Evolutionary conservation across 1,284 basidiomycete genomes (phyloP).

Genomic region (Ganoderma lucidum): DNA sequence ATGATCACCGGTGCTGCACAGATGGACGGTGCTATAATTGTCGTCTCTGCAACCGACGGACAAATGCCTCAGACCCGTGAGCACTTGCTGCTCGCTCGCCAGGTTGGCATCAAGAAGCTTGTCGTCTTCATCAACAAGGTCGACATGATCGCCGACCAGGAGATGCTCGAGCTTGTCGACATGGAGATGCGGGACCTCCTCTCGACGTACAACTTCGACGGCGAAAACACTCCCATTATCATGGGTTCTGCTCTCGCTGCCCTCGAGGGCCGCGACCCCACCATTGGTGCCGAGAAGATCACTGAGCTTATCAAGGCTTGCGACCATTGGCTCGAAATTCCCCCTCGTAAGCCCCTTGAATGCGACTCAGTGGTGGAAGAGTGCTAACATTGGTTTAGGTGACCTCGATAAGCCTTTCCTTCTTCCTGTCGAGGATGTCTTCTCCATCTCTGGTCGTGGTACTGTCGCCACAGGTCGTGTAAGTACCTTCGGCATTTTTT

Average conservation of each 20-base stretch:
- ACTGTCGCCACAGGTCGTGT: conserved; percentile 97
- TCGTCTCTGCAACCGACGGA: conserved; percentile 98
- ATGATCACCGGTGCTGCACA: conserved; percentile 99
- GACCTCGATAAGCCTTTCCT: conserved; percentile 99
- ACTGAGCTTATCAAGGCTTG: conserved; percentile 88
- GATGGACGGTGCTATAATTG: conserved; percentile 98
- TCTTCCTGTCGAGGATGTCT: conserved; percentile 96
- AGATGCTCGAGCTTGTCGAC: conserved; percentile 99
- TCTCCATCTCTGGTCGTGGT: conserved; percentile 98
- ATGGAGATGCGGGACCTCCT: conserved; percentile 99
- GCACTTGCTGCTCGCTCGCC: conserved; percentile 96
- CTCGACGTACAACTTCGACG: conserved; percentile 92
- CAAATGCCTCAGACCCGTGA: conserved; percentile 99
- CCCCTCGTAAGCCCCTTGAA: conserved; percentile 71
- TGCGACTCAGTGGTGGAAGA: background rate
- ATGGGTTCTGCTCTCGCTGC: conserved; percentile 98
- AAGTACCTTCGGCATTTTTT: conserved; percentile 37
- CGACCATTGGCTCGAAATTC: conserved; percentile 96
- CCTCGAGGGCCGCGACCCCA: conserved; percentile 84
- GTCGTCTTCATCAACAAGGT: conserved; percentile 99
- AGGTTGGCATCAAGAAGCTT: conserved; percentile 98
- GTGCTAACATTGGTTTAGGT: conserved; percentile 52
- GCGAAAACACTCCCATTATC: conserved; percentile 96
- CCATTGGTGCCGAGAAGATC: conserved; percentile 87
- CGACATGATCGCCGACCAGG: conserved; percentile 95